A percentile compares a stretch with the other conserved stretches of the same genome.
These are phyloP conservation scores for Boletales sp. DNA, from an alignment of 768 basidiomycete genomes.

Conservation along the genomic window DNA sequence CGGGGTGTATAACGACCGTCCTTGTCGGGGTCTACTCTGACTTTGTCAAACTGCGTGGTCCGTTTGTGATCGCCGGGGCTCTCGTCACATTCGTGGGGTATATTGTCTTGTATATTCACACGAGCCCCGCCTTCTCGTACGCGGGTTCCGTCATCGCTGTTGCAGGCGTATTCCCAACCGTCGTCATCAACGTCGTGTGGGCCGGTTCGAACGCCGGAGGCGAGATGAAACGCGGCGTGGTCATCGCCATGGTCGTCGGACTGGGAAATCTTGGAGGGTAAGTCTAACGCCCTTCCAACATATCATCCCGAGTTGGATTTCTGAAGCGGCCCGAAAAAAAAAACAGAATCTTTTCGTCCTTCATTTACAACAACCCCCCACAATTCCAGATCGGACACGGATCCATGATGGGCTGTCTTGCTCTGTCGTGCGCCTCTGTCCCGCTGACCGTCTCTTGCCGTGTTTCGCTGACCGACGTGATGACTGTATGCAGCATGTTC, in stretches of 20 bases:
- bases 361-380: slow-evolving; percentile 1
- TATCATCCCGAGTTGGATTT: not conserved
- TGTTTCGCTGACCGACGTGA: not conserved
- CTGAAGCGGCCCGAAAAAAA: not conserved
- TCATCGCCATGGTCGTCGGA: slow-evolving; percentile 1
- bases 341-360: not conserved
- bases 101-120: not conserved
- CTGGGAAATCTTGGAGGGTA: not conserved
- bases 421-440: not conserved
- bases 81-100: not conserved
- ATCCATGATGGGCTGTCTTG: not conserved
- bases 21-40: not conserved
- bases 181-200: not conserved
- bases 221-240: slow-evolving; percentile 1
- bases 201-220: slow-evolving; percentile 1
- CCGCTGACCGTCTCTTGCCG: not conserved
- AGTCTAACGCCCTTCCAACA: not conserved
- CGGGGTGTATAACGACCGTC: not conserved
- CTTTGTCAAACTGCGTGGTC: not conserved
- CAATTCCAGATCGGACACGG: not conserved
- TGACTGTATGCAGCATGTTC: not conserved
- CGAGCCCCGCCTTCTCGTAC: not conserved
- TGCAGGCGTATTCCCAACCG: not conserved
- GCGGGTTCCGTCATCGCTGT: not conserved
- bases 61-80: not conserved